These are phyloP conservation scores for Solanum hybrid DNA, from an alignment of 305 asterid genomes.

Conservation along the genomic window DNA sequence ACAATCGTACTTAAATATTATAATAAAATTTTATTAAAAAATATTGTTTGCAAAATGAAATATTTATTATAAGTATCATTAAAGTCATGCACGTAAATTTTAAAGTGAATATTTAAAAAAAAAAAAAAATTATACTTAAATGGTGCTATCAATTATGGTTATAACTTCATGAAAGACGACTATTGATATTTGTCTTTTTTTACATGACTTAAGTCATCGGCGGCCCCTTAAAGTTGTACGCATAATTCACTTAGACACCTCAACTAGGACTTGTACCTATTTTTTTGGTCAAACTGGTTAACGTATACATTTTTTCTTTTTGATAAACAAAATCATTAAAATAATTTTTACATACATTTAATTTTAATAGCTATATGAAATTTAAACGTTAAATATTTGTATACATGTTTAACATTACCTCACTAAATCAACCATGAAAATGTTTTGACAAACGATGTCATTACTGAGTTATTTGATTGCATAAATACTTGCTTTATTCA, in stretches of 20 bases:
- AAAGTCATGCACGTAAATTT: too few relatives aligned
- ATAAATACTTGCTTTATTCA: neutral
- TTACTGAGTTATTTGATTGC: neutral
- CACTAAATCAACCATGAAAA: neutral
- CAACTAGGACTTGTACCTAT: too few relatives aligned
- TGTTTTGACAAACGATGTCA: neutral
- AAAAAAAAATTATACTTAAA: too few relatives aligned
- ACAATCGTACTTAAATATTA: too few relatives aligned
- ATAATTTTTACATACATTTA: neutral
- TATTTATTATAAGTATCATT: too few relatives aligned
- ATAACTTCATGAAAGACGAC: neutral
- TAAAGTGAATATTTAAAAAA: too few relatives aligned
- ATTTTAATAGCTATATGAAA: neutral
- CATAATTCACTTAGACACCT: too few relatives aligned
- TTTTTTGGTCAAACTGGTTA: neutral
- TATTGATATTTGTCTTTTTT: neutral
- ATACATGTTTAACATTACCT: too few relatives aligned
- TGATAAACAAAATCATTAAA: neutral
- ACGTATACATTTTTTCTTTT: neutral
- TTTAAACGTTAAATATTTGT: neutral
- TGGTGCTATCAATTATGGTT: neutral
- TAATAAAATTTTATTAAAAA: too few relatives aligned
- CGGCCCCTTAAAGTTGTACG: too few relatives aligned
- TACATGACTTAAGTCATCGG: too few relatives aligned
- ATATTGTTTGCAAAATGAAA: too few relatives aligned